phyloP scores from a whole-genome alignment of 2,329 filamentous ascomycete genomes.

The Ceratocystis colombiana region DNA sequence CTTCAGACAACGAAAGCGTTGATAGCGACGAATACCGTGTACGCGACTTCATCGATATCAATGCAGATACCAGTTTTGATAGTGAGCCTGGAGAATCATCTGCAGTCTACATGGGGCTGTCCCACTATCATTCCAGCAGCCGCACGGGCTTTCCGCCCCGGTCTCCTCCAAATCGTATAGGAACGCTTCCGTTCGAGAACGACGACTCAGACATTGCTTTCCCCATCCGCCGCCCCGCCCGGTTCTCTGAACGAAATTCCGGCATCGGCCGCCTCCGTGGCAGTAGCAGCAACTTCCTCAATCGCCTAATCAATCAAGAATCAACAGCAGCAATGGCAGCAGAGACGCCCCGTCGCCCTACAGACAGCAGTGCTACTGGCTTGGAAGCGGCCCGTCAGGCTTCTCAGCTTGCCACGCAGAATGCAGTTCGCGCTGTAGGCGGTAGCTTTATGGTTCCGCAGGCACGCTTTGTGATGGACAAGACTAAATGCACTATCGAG shows the following conservation, averaged over 20 bases:
- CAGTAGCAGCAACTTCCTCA: constrained; percentile 12
- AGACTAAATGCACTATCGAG: constrained; percentile 72
- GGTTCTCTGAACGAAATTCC: not conserved
- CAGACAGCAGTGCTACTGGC: constrained; percentile 29
- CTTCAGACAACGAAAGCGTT: constrained; percentile 49
- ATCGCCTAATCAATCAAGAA: constrained; percentile 25
- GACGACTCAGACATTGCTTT: constrained; percentile 34
- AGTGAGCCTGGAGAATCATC: not conserved
- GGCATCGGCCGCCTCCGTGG: not conserved
- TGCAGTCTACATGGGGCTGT: not conserved
- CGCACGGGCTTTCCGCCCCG: not conserved
- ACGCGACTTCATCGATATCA: constrained; percentile 23
- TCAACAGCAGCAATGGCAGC: constrained; percentile 29
- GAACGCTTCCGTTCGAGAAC: constrained; percentile 46
- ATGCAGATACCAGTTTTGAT: not conserved
- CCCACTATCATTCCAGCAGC: not conserved
- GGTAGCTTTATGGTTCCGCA: constrained; percentile 59
- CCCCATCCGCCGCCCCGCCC: not conserved
- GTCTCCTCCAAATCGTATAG: constrained; percentile 42
- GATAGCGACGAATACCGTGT: constrained; percentile 31
- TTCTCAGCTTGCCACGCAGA: constrained; percentile 33
- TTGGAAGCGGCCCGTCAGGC: constrained; percentile 18
- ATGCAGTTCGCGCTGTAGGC: constrained; percentile 47
- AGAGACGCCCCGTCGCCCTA: constrained; percentile 28
- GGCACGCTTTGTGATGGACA: constrained; percentile 74